Conservation (phyloP, 768 basidiomycete genomes). For the Sporobolomyces phaffii region DNA sequence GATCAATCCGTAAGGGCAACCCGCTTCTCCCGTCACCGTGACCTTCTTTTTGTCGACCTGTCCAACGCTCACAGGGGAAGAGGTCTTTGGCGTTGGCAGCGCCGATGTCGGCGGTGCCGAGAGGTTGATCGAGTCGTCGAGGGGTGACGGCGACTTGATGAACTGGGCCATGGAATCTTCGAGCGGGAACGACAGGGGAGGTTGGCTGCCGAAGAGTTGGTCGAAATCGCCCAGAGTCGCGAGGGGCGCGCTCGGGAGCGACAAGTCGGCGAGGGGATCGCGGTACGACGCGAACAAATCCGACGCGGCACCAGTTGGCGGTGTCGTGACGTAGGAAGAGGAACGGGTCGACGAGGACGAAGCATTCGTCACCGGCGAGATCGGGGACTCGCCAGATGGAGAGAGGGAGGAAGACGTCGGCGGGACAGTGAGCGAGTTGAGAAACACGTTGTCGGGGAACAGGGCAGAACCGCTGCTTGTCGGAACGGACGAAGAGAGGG, state of each 20-base stretch:
- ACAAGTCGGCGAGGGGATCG: conserved; percentile 24
- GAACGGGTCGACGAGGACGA: conserved; percentile 4
- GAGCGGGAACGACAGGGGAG: neutral
- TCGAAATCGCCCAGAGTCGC: conserved; percentile 29
- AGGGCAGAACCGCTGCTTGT: neutral
- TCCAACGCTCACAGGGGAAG: no score
- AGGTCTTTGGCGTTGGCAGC: no score
- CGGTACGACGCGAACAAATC: conserved; percentile 26
- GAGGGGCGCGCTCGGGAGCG: neutral
- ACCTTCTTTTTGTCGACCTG: neutral
- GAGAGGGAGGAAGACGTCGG: conserved; percentile 2
- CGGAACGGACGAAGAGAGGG: neutral
- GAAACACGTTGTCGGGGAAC: conserved; percentile 11
- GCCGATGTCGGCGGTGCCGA: no score
- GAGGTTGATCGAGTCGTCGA: neutral
- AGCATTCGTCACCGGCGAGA: neutral
- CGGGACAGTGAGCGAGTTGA: conserved; percentile 14
- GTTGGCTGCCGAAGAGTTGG: conserved; percentile 9
- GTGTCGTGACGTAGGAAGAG: neutral
- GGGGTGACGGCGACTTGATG: conserved; percentile 2
- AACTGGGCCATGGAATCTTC: neutral
- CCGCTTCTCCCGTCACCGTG: neutral
- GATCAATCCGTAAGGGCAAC: conserved; percentile 8
- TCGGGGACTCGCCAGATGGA: neutral
- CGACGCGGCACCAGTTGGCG: neutral